phyloP scores from a whole-genome alignment of 2,329 filamentous ascomycete species.

The Teratosphaeria nubilosa region DNA sequence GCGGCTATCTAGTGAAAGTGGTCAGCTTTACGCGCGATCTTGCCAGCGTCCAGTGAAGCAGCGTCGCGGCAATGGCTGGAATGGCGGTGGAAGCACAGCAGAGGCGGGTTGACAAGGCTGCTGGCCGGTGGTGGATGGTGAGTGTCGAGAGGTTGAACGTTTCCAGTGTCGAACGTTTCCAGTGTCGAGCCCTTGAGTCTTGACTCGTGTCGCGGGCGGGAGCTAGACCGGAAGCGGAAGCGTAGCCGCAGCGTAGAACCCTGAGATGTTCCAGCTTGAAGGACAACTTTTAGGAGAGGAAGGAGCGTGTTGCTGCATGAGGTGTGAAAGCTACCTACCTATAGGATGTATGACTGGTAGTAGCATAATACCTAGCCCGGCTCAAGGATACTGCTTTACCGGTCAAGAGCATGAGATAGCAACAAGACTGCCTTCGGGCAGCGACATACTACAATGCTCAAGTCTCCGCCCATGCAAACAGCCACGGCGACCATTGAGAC shows the following conservation, averaged over 20 bases:
- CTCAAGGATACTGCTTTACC: not conserved
- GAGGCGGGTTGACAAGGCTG: constrained; percentile 9
- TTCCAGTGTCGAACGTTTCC: not conserved
- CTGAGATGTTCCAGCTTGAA: not conserved
- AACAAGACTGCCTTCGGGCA: constrained; percentile 12
- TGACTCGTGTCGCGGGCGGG: not conserved
- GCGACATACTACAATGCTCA: constrained; percentile 30
- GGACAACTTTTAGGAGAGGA: not conserved
- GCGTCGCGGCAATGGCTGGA: not conserved
- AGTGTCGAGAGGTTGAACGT: not conserved
- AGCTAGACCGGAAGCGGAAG: not conserved
- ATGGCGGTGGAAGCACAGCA: constrained; percentile 6
- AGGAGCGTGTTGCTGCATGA: no score
- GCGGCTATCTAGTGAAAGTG: not conserved
- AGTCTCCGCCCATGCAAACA: constrained; percentile 89
- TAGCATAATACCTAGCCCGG: not conserved
- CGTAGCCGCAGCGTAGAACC: not conserved
- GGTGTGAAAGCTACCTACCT: not conserved
- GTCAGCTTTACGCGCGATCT: not conserved
- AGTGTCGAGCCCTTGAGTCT: not conserved
- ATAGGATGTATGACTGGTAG: not conserved
- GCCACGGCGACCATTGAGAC: constrained; percentile 90
- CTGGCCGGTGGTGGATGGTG: constrained; percentile 5
- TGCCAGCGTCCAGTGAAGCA: not conserved
- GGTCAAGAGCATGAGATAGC: constrained; percentile 9